phyloP scores from a whole-genome alignment of 108 stramenopile species.

The Skeletonema marinoi region DNA sequence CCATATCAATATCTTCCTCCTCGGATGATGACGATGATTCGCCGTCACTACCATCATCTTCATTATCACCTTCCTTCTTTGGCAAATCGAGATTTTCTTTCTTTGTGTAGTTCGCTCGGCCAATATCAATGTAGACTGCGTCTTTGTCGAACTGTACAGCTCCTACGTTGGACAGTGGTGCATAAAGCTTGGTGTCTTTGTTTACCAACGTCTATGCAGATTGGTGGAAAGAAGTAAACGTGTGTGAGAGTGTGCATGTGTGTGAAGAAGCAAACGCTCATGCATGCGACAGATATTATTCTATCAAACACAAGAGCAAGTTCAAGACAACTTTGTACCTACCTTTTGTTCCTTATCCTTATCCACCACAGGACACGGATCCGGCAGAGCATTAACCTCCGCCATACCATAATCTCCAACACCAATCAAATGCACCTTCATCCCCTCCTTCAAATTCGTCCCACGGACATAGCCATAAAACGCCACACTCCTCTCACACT shows the following conservation, averaged over 20 bases:
- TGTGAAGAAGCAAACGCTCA: neutral
- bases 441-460: constrained; percentile 86
- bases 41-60: constrained; percentile 28
- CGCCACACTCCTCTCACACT: constrained; percentile 80
- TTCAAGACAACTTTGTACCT: neutral
- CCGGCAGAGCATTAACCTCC: constrained; percentile 71
- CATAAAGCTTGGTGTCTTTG: constrained; percentile 93
- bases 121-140: constrained; percentile 97
- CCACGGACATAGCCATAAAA: constrained; percentile 98
- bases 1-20: constrained; percentile 44
- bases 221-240: neutral
- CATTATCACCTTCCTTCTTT: constrained; percentile 13
- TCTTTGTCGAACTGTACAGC: constrained; percentile 93
- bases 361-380: constrained; percentile 85
- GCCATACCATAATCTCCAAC: constrained; percentile 92
- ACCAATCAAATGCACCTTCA: constrained; percentile 94
- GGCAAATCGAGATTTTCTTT: constrained; percentile 69
- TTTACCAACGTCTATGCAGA: constrained; percentile 68
- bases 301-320: neutral
- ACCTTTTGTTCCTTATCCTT: constrained; percentile 72
- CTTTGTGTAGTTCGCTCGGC: constrained; percentile 86
- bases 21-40: constrained; percentile 18
- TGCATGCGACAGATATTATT: neutral
- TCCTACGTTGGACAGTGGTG: constrained; percentile 95
- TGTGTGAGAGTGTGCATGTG: neutral